Conservation (phyloP, 1,284 basidiomycete genomes). For the Abortiporus biennis region DNA sequence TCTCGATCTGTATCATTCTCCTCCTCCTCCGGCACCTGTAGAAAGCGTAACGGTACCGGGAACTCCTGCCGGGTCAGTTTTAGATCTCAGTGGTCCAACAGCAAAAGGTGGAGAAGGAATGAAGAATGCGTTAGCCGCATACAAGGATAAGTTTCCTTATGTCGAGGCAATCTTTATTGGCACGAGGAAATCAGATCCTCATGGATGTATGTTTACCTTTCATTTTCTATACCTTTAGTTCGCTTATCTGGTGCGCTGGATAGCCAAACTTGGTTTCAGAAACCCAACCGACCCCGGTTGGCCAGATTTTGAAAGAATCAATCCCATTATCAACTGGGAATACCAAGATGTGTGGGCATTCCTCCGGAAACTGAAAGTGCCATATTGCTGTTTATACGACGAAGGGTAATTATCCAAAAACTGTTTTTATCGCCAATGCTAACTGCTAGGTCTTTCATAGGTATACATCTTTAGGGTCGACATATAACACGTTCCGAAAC, state of each 20-base stretch:
- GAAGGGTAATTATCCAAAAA: conserved; percentile 57
- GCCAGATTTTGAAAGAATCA: conserved; percentile 88
- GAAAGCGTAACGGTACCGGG: conserved; percentile 37
- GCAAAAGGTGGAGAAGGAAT: conserved; percentile 72
- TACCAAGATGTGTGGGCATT: conserved; percentile 91
- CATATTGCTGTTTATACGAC: conserved; percentile 89
- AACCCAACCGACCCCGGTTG: conserved; percentile 84
- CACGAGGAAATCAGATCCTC: conserved; percentile 84
- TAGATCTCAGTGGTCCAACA: conserved; percentile 10
- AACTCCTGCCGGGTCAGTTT: conserved; percentile 7
- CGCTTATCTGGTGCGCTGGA: conserved; percentile 1
- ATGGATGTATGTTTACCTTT: conserved; percentile 75
- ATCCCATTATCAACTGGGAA: conserved; percentile 94
- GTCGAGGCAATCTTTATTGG: conserved; percentile 86
- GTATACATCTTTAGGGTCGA: conserved; percentile 95
- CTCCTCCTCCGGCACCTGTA: conserved; percentile 27
- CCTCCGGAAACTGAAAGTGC: conserved; percentile 68
- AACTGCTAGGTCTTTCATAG: conserved; percentile 34
- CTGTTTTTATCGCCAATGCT: neutral
- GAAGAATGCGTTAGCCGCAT: conserved; percentile 74
- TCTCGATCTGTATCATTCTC: conserved; percentile 66
- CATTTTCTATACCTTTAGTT: conserved; percentile 1
- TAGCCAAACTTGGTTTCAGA: conserved; percentile 63
- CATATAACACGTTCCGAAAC: conserved; percentile 91
- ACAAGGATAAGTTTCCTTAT: conserved; percentile 59